Evolutionary conservation across 768 basidiomycete genomes (phyloP), one percentile per base, ranked within the genome.

Genomic region (Rhizopogon vinicolor): DNA sequence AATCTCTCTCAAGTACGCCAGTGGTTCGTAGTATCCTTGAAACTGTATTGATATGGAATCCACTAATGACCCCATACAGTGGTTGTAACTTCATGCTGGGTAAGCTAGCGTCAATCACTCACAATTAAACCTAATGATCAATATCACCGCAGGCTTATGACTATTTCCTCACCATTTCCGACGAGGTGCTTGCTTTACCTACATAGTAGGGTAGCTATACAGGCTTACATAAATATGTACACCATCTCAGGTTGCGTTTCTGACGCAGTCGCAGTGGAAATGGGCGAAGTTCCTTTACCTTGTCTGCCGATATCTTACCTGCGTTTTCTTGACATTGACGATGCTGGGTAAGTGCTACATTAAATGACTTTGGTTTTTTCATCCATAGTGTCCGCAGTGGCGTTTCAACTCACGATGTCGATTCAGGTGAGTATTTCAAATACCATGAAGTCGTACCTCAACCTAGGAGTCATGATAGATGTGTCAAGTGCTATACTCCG

Each of bases 261-360:
- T 53, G n/a, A 51, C 3, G 3, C 19, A 53, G 7, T 50, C 45
- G 13, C 42, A 14, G 48, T 53, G 52, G 44, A 53, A n/a, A 37
- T 19, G 25, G 14, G 6, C 29, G 12, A 54, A 52, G 22, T 8
- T 54, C 3, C 14, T 51, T 51, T 54, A 54, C 53, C 4, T 54
- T 46, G 72, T 54, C 18, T 40, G 56, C 40, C 49, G 19, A 28
- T 57, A 54, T 18, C 46, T 45, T 25, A 46, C 58, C 48, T 49
- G 35, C 5, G 35, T 19, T 22, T 49, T 22, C 19, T 49, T 49
- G 14, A 10, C 22, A 37, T 25, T 22, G 14, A 22, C 14, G 48
- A 49, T 22, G 19, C 22, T 49, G 16, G 22, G 48, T 35, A 22
- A 49, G 48, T 16, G 22, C 35, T 7, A 3, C 3, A 35, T 22